These are phyloP conservation scores for Fennellomyces sp. DNA, from an alignment of 371 early-diverging fungal genomes.

Conservation along the genomic window DNA sequence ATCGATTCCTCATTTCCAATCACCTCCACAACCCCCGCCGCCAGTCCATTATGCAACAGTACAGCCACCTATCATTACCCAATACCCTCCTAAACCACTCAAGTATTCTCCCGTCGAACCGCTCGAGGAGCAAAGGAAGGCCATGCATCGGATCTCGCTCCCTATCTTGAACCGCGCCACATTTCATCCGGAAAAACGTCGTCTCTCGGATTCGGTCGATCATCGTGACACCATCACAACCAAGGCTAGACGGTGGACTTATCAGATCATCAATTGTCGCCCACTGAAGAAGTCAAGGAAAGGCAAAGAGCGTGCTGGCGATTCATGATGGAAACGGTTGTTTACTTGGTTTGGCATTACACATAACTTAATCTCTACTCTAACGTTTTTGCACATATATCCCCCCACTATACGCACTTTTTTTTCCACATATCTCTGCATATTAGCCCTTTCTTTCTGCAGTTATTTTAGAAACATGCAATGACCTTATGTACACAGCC, in stretches of 20 bases:
- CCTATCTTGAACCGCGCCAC: conserved; percentile 10
- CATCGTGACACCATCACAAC: neutral
- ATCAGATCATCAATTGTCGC: neutral
- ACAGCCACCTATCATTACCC: conserved; percentile 31
- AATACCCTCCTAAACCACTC: conserved; percentile 49
- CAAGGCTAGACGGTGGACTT: neutral
- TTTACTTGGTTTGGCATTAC: neutral
- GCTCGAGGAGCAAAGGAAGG: conserved; percentile 3
- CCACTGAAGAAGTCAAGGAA: conserved; percentile 9
- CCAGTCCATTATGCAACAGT: conserved; percentile 7
- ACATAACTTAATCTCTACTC: neutral
- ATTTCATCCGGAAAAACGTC: conserved; percentile 2
- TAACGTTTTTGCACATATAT: neutral
- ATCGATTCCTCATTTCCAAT: conserved; percentile 20
- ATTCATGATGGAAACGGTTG: neutral
- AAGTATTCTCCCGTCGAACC: conserved; percentile 47
- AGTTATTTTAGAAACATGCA: neutral
- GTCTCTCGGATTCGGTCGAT: conserved; percentile 4
- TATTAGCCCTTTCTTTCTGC: neutral
- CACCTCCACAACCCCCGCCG: conserved; percentile 1
- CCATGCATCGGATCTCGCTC: conserved; percentile 18
- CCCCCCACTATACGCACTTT: neutral
- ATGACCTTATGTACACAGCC: too few relatives aligned
- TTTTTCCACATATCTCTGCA: neutral
- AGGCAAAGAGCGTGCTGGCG: conserved; percentile 12